Base-by-base conservation (phyloP, 2,329 filamentous ascomycete genomes). In the Aureobasidium musti region DNA sequence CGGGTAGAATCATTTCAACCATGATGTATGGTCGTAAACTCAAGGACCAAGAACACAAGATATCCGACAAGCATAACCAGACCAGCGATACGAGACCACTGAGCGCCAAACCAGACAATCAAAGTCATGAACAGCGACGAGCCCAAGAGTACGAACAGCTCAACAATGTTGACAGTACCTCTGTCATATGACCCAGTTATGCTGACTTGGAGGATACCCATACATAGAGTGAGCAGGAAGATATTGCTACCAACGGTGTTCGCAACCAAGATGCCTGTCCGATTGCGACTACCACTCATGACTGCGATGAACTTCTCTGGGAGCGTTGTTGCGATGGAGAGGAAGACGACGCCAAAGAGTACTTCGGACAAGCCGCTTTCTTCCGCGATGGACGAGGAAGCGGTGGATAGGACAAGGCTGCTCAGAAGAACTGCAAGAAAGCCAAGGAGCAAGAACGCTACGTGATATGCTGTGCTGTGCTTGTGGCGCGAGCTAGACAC, bases 181-280 rank as follows among this genome's bases (percentile, higher is more conserved):
- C 30, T 28, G 14, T 50, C 30, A 13, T 28, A 19, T 5, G 17
- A 10, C 1, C 59, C 59, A 19, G n/a, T 33, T 5, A 67, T 71
- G 23, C 68, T 66, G 2, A 72, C 66, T 67, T 67, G 68, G 5
- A 78, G 67, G 17, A 82, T 74, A 0, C 81, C 83, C 19, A 80
- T 73, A 70, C 83, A 85, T 4, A 86, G 73, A 1, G 82, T 80
- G 19, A 85, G 73, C 37, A 86, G 73, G 70, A 85, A 86, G 39
- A 85, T 82, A 67, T 85, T 85, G 68, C 82, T 84, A 5, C 82
- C 83, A 0, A 79, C 82, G 3, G 82, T 83, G 52, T 82, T 84
- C 0, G 83, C 83, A 6, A 82, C 80, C 10, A 86, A 71, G 54
- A 86, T 83, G 1, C 82, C 82, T 1, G 73, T 71, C 21, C 84